phyloP scores from a whole-genome alignment of 2,329 filamentous ascomycete species.

The Dendrostoma leiphaemia region DNA sequence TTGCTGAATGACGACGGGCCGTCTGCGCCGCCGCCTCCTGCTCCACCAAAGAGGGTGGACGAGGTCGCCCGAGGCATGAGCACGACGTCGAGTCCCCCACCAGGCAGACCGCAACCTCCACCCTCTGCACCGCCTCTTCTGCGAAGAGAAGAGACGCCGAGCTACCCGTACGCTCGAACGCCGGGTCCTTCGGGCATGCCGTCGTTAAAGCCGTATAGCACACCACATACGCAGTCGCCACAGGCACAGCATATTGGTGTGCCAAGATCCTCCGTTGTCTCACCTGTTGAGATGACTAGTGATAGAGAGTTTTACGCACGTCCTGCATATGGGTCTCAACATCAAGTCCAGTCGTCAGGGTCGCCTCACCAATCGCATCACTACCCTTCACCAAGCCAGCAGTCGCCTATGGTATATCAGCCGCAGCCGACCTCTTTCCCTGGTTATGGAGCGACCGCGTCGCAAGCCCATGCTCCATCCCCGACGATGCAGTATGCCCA shows the following conservation, averaged over 20 bases:
- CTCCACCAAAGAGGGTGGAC: constrained; percentile 46
- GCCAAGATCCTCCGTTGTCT: constrained; percentile 42
- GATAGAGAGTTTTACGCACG: constrained; percentile 50
- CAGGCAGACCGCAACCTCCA: constrained; percentile 41
- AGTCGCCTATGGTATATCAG: constrained; percentile 25
- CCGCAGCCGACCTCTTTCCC: constrained; percentile 39
- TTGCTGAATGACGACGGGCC: constrained; percentile 59
- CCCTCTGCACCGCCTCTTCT: constrained; percentile 40
- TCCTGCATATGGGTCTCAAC: constrained; percentile 32
- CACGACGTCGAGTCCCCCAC: constrained; percentile 51
- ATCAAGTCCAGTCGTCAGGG: constrained; percentile 28
- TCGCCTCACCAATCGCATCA: constrained; percentile 29
- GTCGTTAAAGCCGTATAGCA: constrained; percentile 47
- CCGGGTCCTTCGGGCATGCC: constrained; percentile 47
- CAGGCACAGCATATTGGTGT: constrained; percentile 45
- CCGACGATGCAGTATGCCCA: constrained; percentile 53
- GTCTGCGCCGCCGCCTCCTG: constrained; percentile 37
- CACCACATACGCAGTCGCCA: constrained; percentile 47
- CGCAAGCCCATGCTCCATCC: constrained; percentile 41
- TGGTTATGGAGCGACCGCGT: constrained; percentile 41
- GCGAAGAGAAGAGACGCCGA: constrained; percentile 45
- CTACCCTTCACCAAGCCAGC: constrained; percentile 24
- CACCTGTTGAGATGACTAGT: constrained; percentile 37
- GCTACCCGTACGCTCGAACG: constrained; percentile 46
- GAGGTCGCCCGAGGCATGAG: constrained; percentile 43